These are phyloP conservation scores for Crinitomyces ghanaensis DNA, from an alignment of 805 yeast genomes.

Conservation along the genomic window DNA sequence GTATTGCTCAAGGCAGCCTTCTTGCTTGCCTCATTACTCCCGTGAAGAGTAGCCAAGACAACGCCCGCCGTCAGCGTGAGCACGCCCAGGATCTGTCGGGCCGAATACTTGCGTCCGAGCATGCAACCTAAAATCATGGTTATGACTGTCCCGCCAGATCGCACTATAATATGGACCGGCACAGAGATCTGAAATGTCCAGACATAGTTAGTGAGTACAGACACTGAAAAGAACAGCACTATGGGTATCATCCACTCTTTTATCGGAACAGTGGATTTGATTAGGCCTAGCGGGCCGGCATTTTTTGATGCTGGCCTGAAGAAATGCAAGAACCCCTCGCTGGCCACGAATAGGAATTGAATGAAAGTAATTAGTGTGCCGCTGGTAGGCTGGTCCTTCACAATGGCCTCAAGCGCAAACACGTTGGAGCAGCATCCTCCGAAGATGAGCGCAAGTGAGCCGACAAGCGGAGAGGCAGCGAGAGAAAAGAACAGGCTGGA, in stretches of 20 bases:
- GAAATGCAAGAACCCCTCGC: conserved; percentile 32
- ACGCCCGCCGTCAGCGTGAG: conserved; percentile 45
- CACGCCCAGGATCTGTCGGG: conserved; percentile 39
- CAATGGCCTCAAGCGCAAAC: conserved; percentile 44
- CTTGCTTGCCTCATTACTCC: too few species aligned
- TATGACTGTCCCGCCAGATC: conserved; percentile 53
- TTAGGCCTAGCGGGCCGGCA: conserved; percentile 20
- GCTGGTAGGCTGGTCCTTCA: conserved; percentile 27
- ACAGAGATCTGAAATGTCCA: conserved; percentile 47
- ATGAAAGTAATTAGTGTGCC: conserved; percentile 47
- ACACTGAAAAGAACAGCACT: conserved; percentile 37
- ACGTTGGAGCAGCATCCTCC: conserved; percentile 73
- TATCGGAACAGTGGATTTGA: conserved; percentile 24
- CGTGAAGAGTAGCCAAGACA: conserved; percentile 29
- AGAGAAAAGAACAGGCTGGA: too few species aligned
- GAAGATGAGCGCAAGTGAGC: conserved; percentile 43
- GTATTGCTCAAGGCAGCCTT: too few species aligned
- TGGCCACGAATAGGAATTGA: conserved; percentile 43
- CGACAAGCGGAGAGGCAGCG: too few species aligned
- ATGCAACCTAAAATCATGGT: conserved; percentile 47
- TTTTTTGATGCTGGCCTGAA: conserved; percentile 24
- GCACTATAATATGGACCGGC: conserved; percentile 54
- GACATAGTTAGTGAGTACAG: conserved; percentile 46
- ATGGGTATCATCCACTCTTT: conserved; percentile 36
- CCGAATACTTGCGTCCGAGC: conserved; percentile 36